Evolutionary conservation across 2,329 filamentous ascomycete genomes (phyloP), one percentile per base, ranked within the genome.

Genomic region (Exophiala calicioides): DNA sequence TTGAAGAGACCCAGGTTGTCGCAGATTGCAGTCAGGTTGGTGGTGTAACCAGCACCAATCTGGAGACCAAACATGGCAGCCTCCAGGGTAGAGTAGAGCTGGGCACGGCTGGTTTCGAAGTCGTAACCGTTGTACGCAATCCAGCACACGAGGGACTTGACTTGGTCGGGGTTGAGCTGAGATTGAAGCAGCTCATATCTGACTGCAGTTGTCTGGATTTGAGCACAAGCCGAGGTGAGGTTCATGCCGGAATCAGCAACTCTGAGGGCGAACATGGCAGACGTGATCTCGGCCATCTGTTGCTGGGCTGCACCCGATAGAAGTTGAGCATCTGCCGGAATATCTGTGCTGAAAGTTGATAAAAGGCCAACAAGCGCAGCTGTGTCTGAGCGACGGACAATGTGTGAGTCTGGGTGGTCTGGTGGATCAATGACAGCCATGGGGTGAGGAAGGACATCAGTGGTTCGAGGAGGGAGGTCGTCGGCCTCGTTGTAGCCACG

Each of bases 181-280:
- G 47, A 52, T 30, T 46, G 39, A 12, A 46, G 29, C 45, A 55
- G 36, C n/a, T 43, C 15, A 18, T 44, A 39, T 32, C 30, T 45
- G 30, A 47, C 45, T 37, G 38, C 24, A 23, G 36, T 38, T 5
- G 52, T 52, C 26, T 47, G 38, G 27, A 55, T 26, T 41, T 50
- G 43, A 10, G 32, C 29, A 38, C 52, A 55, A 4, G 48, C 52
- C n/a, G 15, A 16, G 15, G 41, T 41, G n/a, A 48, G 30, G 24
- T 55, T 49, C 31, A 55, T 19, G 23, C 48, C 45, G n/a, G 47
- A 52, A 37, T 55, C 52, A 26, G 48, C 49, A 31, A 55, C 33
- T 18, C 41, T 52, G 40, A 55, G 27, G 9, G 52, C 52, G 47
- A 52, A 52, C 44, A 52, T 43, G 26, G 52, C 52, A 16, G 52